Evolutionary conservation across 148 eudicot species (phyloP).

Genomic region (Polygonum maritimum): DNA sequence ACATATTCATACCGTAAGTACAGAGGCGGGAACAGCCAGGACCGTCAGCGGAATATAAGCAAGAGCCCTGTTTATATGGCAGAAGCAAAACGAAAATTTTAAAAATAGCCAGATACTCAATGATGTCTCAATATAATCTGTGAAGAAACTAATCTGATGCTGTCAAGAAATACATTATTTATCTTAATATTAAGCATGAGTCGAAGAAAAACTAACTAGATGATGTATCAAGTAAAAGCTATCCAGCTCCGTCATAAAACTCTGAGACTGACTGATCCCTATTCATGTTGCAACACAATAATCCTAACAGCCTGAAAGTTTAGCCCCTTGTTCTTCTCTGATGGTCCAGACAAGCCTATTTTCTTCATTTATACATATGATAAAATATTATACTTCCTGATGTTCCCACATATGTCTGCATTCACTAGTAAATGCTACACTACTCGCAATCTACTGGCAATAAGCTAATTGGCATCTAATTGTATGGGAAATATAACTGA

Average conservation of each 20-base stretch:
- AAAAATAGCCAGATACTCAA: background rate
- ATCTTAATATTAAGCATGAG: background rate
- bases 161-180: background rate
- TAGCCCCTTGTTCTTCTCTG: background rate
- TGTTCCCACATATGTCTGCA: background rate
- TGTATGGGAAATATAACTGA: background rate
- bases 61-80: constrained; percentile 60
- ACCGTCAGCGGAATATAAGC: constrained; percentile 90
- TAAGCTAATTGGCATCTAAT: background rate
- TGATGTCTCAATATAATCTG: background rate
- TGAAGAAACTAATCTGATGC: background rate
- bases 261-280: background rate
- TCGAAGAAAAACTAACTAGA: background rate
- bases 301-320: background rate
- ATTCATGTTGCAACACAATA: background rate
- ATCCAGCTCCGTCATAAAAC: background rate
- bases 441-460: background rate
- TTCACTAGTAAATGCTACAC: background rate
- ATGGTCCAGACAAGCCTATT: background rate
- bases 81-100: background rate
- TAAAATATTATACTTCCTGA: background rate
- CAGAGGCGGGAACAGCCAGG: constrained; percentile 95
- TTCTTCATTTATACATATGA: background rate
- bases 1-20: constrained; percentile 63
- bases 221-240: background rate